Conservation (phyloP, 176 grass and related monocot genomes). For the Musa itinerans region DNA sequence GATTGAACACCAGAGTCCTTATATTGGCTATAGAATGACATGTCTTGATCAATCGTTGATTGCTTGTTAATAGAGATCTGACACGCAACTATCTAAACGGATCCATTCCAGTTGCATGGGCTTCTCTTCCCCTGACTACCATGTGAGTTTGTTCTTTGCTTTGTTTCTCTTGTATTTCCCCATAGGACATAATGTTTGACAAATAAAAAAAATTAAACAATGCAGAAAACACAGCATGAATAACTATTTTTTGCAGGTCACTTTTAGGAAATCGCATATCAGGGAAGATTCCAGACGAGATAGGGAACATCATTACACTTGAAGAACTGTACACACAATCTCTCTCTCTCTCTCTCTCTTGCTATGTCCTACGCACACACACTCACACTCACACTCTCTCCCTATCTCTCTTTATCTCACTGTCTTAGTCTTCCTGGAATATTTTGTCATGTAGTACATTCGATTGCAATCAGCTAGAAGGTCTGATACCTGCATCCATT, state of each 20-base stretch:
- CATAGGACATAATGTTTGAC: neutral
- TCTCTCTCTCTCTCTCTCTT: neutral
- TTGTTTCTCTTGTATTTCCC: neutral
- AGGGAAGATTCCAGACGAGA: conserved; percentile 3
- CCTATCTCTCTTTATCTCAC: no score
- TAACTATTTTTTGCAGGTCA: neutral
- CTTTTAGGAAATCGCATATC: neutral
- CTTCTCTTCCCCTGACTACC: conserved; percentile 7
- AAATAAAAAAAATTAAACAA: neutral
- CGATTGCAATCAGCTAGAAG: conserved; percentile 1
- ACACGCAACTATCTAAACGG: conserved; percentile 10
- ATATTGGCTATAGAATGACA: no score
- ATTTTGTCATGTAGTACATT: neutral
- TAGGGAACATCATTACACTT: conserved; percentile 6
- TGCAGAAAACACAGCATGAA: neutral
- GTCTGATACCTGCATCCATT: neutral
- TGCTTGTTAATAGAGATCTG: conserved; percentile 11
- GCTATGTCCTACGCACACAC: neutral
- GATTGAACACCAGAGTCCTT: neutral
- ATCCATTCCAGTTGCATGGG: conserved; percentile 14
- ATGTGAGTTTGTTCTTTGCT: neutral
- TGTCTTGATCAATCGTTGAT: neutral
- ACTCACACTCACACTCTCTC: neutral
- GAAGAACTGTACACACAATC: neutral
- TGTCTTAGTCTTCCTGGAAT: neutral